phyloP scores from a whole-genome alignment of 306 rosid species.

The Potentilla sterilis region DNA sequence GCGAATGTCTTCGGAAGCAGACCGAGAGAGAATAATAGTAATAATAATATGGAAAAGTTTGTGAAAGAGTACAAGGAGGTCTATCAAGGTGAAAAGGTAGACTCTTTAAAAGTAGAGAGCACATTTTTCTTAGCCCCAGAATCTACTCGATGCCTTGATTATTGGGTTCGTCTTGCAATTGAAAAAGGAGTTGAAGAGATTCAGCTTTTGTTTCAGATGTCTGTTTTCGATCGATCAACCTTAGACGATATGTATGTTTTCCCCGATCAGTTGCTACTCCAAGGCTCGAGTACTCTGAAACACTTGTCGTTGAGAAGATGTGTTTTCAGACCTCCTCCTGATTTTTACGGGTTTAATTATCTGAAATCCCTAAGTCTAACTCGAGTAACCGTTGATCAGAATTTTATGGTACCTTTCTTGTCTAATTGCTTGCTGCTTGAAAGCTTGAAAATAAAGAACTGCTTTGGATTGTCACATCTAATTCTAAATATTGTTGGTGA shows the following conservation, averaged over 20 bases:
- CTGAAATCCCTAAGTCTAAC: not conserved
- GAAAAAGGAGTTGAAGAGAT: not conserved
- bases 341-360: not conserved
- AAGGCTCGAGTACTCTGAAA: not conserved
- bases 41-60: too few species aligned
- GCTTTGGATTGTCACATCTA: not conserved
- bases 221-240: too few species aligned
- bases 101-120: too few species aligned
- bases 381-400: not conserved
- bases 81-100: too few species aligned
- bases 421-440: not conserved
- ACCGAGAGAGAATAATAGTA: too few species aligned
- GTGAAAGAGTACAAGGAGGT: too few species aligned
- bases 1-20: too few species aligned
- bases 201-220: not conserved
- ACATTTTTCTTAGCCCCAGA: too few species aligned
- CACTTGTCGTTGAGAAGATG: not conserved
- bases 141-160: too few species aligned
- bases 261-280: not conserved
- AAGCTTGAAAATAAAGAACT: not conserved
- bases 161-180: not conserved
- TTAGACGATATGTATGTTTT: too few species aligned
- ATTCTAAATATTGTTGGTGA: not conserved
- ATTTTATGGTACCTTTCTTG: not conserved
- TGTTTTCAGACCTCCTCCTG: not conserved